Conservation (phyloP, 2,329 filamentous ascomycete species). For the Lecanoromycetidae sp. region DNA sequence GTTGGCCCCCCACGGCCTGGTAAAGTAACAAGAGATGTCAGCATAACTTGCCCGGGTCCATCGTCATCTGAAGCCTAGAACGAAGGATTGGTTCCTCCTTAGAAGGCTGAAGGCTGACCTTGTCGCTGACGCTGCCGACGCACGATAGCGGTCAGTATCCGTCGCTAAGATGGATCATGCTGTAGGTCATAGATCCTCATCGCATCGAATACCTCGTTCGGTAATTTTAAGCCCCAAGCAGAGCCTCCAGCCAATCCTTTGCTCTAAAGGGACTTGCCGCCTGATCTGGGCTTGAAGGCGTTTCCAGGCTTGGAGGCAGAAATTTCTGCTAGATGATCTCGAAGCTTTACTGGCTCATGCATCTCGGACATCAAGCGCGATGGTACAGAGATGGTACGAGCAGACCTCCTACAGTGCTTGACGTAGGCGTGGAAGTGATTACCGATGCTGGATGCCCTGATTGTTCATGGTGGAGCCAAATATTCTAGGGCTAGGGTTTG, state of each 20-base stretch:
- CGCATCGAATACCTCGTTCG: not conserved
- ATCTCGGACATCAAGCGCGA: constrained; percentile 1
- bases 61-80: no score
- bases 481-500: no score
- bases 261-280: not conserved
- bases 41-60: no score
- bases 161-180: no score
- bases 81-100: no score
- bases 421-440: no score
- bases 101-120: constrained; percentile 1
- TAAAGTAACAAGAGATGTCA: not conserved
- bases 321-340: not conserved
- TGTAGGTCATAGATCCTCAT: not conserved
- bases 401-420: no score
- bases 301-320: not conserved
- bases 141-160: no score
- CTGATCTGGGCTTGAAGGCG: not conserved
- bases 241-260: constrained; percentile 7
- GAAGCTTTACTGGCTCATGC: constrained; percentile 4
- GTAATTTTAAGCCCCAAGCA: not conserved
- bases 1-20: no score
- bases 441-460: no score
- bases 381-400: not conserved
- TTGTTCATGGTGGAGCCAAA: no score
- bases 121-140: no score